Conservation (phyloP, 2,329 filamentous ascomycete genomes). For the Ascosphaera pollenicola region DNA sequence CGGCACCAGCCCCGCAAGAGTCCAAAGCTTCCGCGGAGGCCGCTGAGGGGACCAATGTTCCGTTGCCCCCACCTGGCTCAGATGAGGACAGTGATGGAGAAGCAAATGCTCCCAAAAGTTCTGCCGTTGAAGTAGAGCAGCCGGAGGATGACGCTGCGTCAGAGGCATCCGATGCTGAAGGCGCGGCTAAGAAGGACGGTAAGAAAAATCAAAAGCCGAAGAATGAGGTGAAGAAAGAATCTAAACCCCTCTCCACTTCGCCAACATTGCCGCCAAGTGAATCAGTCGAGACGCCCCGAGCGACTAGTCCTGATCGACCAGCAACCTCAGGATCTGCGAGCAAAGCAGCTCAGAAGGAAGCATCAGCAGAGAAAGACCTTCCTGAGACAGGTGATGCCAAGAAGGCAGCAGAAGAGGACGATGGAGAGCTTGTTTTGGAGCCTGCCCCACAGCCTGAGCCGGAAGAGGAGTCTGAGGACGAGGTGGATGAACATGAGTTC, state of each 20-base stretch:
- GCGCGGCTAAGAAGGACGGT: too few relatives aligned
- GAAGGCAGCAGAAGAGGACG: background rate
- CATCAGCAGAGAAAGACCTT: background rate
- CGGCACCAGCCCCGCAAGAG: background rate
- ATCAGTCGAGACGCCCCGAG: background rate
- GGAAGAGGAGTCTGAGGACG: slow-evolving; percentile 9
- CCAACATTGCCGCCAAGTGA: background rate
- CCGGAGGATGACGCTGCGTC: background rate
- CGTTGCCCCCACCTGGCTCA: background rate
- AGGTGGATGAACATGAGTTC: slow-evolving; percentile 26
- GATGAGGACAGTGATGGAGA: slow-evolving; percentile 4
- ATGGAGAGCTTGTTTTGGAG: background rate
- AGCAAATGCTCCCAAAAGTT: too few relatives aligned
- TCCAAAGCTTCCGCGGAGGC: background rate
- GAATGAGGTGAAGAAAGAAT: too few relatives aligned
- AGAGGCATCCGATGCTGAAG: background rate
- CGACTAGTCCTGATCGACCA: background rate
- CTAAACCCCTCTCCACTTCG: background rate
- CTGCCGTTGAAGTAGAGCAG: background rate
- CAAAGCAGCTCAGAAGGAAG: background rate
- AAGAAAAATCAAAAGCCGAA: too few relatives aligned
- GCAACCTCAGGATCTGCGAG: background rate
- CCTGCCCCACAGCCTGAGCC: slow-evolving; percentile 7
- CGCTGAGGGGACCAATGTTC: background rate
- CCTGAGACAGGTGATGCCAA: background rate